Base-by-base conservation (phyloP, 1,284 basidiomycete genomes). In the Tilletia caries region DNA sequence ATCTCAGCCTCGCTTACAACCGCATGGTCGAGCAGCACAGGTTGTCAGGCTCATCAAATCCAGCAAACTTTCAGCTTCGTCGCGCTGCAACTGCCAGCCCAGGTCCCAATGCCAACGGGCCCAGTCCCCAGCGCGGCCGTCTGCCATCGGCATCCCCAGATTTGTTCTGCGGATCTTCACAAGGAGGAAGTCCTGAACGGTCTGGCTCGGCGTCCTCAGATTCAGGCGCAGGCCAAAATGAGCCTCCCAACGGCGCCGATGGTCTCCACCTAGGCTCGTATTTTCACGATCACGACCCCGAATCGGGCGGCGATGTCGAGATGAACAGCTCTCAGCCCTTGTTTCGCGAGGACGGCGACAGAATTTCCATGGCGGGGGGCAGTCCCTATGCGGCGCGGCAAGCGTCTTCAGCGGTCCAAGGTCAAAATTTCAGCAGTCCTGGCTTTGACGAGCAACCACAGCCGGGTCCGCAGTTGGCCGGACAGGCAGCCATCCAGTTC, bases 71-170 rank as follows among this genome's bases (percentile, higher is more conserved):
- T 15, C 37, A 41, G 37, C 37, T 41, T 15, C 37, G 37, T 41
- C 37, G 8, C 8, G 10, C 8, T 15, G 37, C 37, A 2, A 41
- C 8, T 41, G 37, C 10, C 8, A 41, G 37, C 37, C 37, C 37
- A 41, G 37, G 10, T 41, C 37, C 37, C 37, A 41, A 10, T 15
- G 37, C 37, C 8, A 41, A n/a, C n/a, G n/a, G n/a, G n/a, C n/a
- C n/a, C n/a, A n/a, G n/a, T n/a, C n/a, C n/a, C n/a, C n/a, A n/a
- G n/a, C n/a, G n/a, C 37, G 52, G 52, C 29, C n/a, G 52, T 1
- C 52, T 15, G 27, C 29, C 58, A 62, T 62, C 58, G 8, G 33
- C 32, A 33, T 62, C 58, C 12, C 58, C 58, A 8, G 58, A 62
- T 62, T 29, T 62, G 13, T 62, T 62, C 58, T 13, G 15, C 15